phyloP scores from a whole-genome alignment of 768 basidiomycete species.

The Tricholoma sp. region DNA sequence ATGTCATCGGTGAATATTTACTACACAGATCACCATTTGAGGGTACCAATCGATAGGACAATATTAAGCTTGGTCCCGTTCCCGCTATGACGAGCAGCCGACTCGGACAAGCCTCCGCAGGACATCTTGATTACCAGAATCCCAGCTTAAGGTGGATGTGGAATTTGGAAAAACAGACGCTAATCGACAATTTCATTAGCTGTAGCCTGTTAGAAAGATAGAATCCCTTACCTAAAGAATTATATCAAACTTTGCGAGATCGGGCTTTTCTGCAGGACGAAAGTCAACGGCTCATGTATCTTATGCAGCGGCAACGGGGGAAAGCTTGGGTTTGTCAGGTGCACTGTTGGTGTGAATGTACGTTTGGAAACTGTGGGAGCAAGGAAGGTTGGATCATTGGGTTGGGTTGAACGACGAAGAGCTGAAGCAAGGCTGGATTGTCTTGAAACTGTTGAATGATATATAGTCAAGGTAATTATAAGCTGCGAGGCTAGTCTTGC shows the following conservation, averaged over 20 bases:
- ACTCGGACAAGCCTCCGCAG: slow-evolving; percentile 55
- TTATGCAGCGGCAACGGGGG: slow-evolving; percentile 40
- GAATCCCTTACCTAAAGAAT: slow-evolving; percentile 47
- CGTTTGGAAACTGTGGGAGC: slow-evolving; percentile 8
- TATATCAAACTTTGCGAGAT: slow-evolving; percentile 63
- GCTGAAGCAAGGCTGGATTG: slow-evolving; percentile 24
- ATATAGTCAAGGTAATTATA: slow-evolving; percentile 34
- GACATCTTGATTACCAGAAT: slow-evolving; percentile 41
- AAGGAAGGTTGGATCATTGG: not conserved
- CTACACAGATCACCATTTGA: no score
- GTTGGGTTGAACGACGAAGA: slow-evolving; percentile 20
- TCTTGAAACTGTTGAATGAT: slow-evolving; percentile 23
- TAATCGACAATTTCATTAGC: slow-evolving; percentile 15
- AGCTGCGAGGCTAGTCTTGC: slow-evolving; percentile 35
- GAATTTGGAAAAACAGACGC: slow-evolving; percentile 70
- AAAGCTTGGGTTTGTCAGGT: not conserved
- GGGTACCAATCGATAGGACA: slow-evolving; percentile 59
- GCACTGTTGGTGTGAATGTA: not conserved
- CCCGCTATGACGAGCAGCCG: slow-evolving; percentile 46
- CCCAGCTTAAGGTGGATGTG: slow-evolving; percentile 48
- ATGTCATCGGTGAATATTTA: no score
- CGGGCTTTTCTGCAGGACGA: slow-evolving; percentile 50
- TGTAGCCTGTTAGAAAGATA: not conserved
- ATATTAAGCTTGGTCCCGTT: slow-evolving; percentile 61
- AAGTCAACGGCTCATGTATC: slow-evolving; percentile 44